A percentile compares a stretch with the other conserved stretches of the same genome.
Evolutionary conservation across 2,329 filamentous ascomycete species (phyloP).

Genomic region (Monosporascus cannonballus): DNA sequence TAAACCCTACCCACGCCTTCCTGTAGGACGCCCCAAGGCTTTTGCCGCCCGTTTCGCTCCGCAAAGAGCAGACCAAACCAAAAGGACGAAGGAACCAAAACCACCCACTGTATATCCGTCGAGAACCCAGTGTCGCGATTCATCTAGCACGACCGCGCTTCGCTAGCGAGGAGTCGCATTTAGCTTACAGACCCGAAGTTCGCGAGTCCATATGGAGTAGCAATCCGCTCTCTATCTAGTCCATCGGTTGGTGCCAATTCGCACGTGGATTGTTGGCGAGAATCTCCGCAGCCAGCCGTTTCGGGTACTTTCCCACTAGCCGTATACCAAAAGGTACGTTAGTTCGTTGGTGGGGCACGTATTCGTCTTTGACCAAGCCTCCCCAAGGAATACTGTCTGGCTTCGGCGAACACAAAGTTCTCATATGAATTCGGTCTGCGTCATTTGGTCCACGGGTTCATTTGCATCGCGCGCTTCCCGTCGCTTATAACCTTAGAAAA

Average conservation of each 20-base stretch:
- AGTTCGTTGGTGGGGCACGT: background rate
- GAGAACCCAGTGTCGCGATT: background rate
- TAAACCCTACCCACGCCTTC: background rate
- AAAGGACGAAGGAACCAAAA: background rate
- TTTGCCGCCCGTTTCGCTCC: background rate
- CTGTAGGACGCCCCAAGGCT: background rate
- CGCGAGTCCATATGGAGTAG: background rate
- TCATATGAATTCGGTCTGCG: background rate
- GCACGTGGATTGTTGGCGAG: background rate
- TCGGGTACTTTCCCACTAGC: background rate
- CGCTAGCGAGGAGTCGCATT: background rate
- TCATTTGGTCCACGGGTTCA: background rate
- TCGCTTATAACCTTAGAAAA: background rate
- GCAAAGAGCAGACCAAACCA: background rate
- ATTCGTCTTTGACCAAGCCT: background rate
- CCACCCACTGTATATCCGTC: background rate
- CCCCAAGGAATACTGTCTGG: background rate
- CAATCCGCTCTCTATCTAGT: background rate
- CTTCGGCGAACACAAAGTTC: background rate
- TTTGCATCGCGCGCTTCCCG: background rate
- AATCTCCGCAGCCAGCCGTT: background rate
- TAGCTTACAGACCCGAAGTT: background rate
- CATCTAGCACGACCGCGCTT: background rate
- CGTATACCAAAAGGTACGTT: background rate
- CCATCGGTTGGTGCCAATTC: background rate